These are phyloP conservation scores for Colletotrichum limetticola DNA, from an alignment of 2,329 filamentous ascomycete species.

Conservation along the genomic window DNA sequence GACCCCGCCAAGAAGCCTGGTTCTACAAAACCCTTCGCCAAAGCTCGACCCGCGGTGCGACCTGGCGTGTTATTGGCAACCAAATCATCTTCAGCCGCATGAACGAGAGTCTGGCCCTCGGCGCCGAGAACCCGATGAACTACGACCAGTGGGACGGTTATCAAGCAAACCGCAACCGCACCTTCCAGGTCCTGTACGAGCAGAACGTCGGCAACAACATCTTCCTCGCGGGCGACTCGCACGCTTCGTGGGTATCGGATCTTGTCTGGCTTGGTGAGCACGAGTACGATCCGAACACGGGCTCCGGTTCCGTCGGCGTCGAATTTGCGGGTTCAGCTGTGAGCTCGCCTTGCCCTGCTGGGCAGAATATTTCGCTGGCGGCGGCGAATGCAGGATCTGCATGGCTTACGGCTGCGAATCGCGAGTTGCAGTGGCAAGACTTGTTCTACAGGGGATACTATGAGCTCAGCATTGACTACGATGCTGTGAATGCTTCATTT, in stretches of 20 bases:
- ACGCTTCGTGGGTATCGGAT: constrained; percentile 73
- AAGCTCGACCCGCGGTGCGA: constrained; percentile 71
- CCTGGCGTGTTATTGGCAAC: constrained; percentile 78
- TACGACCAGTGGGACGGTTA: constrained; percentile 70
- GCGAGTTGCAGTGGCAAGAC: constrained; percentile 78
- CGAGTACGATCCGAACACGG: constrained; percentile 63
- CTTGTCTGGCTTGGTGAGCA: constrained; percentile 67
- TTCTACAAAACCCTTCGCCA: constrained; percentile 70
- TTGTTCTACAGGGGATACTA: constrained; percentile 81
- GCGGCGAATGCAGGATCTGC: not conserved
- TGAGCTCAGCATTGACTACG: constrained; percentile 67
- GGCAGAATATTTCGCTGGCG: constrained; percentile 15
- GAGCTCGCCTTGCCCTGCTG: constrained; percentile 11
- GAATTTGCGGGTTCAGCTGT: constrained; percentile 77
- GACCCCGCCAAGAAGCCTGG: constrained; percentile 78
- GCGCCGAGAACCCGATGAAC: constrained; percentile 54
- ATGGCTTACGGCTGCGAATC: constrained; percentile 54
- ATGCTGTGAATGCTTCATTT: constrained; percentile 70
- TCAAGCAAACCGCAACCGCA: constrained; percentile 76
- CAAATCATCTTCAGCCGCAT: constrained; percentile 71
- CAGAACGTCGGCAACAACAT: constrained; percentile 79
- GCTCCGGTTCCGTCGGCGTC: constrained; percentile 67
- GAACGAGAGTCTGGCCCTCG: constrained; percentile 44
- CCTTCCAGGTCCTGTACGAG: constrained; percentile 72
- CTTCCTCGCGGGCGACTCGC: constrained; percentile 77